Evolutionary conservation across 2,329 filamentous ascomycete species (phyloP).

Genomic region (Fusarium irregulare): DNA sequence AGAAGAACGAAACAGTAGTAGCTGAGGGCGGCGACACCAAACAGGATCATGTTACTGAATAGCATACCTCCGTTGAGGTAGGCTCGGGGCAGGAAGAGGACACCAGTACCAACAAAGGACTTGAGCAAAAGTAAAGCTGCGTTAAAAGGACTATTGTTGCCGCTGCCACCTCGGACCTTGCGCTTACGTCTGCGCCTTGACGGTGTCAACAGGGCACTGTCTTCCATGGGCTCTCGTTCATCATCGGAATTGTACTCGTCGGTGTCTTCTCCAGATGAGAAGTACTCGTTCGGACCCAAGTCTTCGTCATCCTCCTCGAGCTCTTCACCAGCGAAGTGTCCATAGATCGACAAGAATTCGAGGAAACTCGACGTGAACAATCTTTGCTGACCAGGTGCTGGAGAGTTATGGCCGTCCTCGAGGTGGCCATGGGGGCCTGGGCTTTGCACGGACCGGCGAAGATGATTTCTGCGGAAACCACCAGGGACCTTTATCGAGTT

Average conservation of each 20-base stretch:
- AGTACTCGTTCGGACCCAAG: slow-evolving; percentile 88
- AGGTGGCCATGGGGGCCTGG: slow-evolving; percentile 55
- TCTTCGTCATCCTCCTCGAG: slow-evolving; percentile 96
- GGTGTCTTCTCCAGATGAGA: slow-evolving; percentile 79
- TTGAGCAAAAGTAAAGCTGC: slow-evolving; percentile 90
- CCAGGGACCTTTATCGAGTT: slow-evolving; percentile 92
- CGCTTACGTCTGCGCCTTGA: slow-evolving; percentile 79
- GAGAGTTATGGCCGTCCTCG: slow-evolving; percentile 52
- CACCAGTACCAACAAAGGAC: slow-evolving; percentile 96
- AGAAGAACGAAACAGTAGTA: slow-evolving; percentile 98
- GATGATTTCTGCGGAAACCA: slow-evolving; percentile 90
- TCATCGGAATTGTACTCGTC: slow-evolving; percentile 72
- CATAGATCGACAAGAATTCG: slow-evolving; percentile 94
- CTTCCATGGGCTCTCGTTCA: slow-evolving; percentile 84
- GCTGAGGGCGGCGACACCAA: slow-evolving; percentile 85
- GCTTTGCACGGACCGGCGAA: slow-evolving; percentile 79
- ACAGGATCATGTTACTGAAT: slow-evolving; percentile 92
- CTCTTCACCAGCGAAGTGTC: slow-evolving; percentile 97
- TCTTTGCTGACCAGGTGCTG: slow-evolving; percentile 54
- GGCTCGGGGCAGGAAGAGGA: slow-evolving; percentile 90
- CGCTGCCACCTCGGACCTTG: slow-evolving; percentile 77
- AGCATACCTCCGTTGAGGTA: slow-evolving; percentile 98
- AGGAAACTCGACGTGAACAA: slow-evolving; percentile 93
- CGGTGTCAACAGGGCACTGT: slow-evolving; percentile 84
- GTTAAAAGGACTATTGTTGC: slow-evolving; percentile 81